Percentiles rank a stretch among this genome's conserved stretches.
Conservation (phyloP, 768 basidiomycete species). For the Tylopilus cervinicoccineus region DNA sequence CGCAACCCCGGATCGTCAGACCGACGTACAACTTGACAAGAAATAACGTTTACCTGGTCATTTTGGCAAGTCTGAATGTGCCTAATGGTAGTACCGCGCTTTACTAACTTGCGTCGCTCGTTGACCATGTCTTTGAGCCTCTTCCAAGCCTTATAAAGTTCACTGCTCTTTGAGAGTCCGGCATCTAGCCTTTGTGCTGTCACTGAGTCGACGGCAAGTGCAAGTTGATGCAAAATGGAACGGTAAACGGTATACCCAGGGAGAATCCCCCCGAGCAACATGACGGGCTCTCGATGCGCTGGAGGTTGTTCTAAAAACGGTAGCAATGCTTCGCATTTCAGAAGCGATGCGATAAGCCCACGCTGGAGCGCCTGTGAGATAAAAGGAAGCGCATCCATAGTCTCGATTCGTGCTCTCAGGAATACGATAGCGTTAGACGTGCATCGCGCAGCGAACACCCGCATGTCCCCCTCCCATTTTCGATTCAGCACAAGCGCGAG, state of each 20-base stretch:
- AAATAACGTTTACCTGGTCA: slow-evolving; percentile 8
- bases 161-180: slow-evolving; percentile 11
- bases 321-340: slow-evolving; percentile 23
- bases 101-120: slow-evolving; percentile 19
- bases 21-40: not conserved
- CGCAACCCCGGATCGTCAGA: not conserved
- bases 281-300: slow-evolving; percentile 1
- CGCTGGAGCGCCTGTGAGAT: slow-evolving; percentile 22
- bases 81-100: slow-evolving; percentile 11
- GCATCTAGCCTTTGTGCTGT: slow-evolving; percentile 7
- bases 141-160: slow-evolving; percentile 22
- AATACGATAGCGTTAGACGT: slow-evolving; percentile 18
- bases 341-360: slow-evolving; percentile 19
- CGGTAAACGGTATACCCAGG: slow-evolving; percentile 26
- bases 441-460: slow-evolving; percentile 20
- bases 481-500: slow-evolving; percentile 14
- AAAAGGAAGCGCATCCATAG: slow-evolving; percentile 25
- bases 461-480: slow-evolving; percentile 10
- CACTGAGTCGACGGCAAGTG: slow-evolving; percentile 7
- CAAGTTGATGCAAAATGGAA: slow-evolving; percentile 18
- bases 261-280: slow-evolving; percentile 18
- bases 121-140: slow-evolving; percentile 16
- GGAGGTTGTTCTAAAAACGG: slow-evolving; percentile 12
- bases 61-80: slow-evolving; percentile 29
- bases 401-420: slow-evolving; percentile 19